phyloP scores from a whole-genome alignment of 192 early-diverging fungal genomes.

The Rhizophagus prolifer region DNA sequence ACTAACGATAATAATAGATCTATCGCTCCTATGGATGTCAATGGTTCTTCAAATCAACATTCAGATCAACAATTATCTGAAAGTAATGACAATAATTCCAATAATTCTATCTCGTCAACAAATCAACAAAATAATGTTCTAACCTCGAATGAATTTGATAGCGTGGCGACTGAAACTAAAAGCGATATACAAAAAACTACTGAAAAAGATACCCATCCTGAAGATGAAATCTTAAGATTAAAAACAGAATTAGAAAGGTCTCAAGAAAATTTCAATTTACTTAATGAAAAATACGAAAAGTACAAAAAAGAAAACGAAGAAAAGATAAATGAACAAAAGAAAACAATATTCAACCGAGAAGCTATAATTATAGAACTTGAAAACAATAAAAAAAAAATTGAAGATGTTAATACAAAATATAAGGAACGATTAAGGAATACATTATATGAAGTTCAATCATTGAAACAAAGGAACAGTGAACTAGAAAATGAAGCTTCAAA shows the following conservation, averaged over 20 bases:
- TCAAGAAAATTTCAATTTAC: too few relatives aligned
- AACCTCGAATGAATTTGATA: not conserved
- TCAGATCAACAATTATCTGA: too few relatives aligned
- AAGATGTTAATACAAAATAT: not conserved
- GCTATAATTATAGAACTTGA: too few relatives aligned
- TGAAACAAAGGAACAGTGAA: not conserved
- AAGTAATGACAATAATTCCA: too few relatives aligned
- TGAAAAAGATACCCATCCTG: not conserved
- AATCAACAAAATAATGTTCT: not conserved
- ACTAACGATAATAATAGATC: not conserved
- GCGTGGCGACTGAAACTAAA: too few relatives aligned
- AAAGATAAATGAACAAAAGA: too few relatives aligned
- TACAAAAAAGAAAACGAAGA: too few relatives aligned
- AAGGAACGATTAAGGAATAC: not conserved
- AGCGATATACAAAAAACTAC: too few relatives aligned
- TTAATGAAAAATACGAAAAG: too few relatives aligned
- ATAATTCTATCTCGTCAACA: not conserved
- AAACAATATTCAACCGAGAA: too few relatives aligned
- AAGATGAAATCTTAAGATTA: not conserved
- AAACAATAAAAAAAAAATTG: not conserved
- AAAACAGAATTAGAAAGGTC: too few relatives aligned
- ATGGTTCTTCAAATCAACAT: not conserved
- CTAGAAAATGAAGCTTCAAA: slow-evolving; percentile 1
- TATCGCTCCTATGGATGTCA: not conserved
- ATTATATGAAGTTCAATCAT: not conserved